Conservation (phyloP, 257 asterid species). For the Nicotiana tomentosiformis region DNA sequence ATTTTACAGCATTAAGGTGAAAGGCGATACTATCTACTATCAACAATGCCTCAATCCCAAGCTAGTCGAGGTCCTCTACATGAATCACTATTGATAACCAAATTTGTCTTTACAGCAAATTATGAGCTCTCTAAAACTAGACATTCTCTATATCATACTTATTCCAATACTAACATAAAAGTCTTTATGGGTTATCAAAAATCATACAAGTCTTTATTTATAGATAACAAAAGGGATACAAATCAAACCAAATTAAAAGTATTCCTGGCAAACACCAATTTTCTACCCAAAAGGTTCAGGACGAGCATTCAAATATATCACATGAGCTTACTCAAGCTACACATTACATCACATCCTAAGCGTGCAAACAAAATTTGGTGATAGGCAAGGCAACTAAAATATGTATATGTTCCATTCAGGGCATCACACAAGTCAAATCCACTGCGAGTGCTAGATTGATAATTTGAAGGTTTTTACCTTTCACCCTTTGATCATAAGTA, state of each 20-base stretch:
- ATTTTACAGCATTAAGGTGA: too few relatives aligned
- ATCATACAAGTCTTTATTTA: not conserved
- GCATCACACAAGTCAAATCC: not conserved
- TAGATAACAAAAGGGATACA: not conserved
- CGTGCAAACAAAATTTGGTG: not conserved
- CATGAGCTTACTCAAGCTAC: not conserved
- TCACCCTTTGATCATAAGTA: conserved; percentile 66
- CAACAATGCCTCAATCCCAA: too few relatives aligned
- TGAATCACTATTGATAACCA: too few relatives aligned
- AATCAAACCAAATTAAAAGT: not conserved
- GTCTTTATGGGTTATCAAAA: not conserved
- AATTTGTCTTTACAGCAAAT: too few relatives aligned
- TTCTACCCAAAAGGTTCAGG: not conserved
- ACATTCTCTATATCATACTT: too few relatives aligned
- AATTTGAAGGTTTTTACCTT: conserved; percentile 46
- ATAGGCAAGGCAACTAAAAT: not conserved
- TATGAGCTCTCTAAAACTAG: too few relatives aligned
- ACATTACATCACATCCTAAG: not conserved
- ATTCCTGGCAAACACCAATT: not conserved
- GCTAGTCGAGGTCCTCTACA: too few relatives aligned
- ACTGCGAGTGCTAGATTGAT: not conserved
- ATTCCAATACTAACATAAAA: not conserved
- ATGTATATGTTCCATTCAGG: not conserved
- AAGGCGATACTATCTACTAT: too few relatives aligned
- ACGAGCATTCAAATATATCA: not conserved